phyloP scores from a whole-genome alignment of 345 rosid species.

The Balakata baccata region DNA sequence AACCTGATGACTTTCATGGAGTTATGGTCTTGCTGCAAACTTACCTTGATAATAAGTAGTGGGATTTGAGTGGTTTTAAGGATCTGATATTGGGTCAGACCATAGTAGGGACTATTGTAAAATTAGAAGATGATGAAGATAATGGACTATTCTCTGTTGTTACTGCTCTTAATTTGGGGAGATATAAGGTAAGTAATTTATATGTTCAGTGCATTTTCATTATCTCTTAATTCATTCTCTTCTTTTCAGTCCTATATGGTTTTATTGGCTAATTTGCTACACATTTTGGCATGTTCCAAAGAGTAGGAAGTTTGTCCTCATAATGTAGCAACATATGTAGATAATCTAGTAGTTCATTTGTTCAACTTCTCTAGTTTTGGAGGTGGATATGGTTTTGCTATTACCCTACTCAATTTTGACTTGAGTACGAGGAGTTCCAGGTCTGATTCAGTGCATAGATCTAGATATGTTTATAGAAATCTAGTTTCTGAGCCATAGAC shows the following conservation, averaged over 20 bases:
- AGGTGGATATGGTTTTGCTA: not conserved
- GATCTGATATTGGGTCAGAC: conserved; percentile 79
- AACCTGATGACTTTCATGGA: conserved; percentile 71
- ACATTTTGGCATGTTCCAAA: too few relatives aligned
- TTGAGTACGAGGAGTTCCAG: not conserved
- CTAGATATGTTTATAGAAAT: too few relatives aligned
- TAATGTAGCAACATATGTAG: not conserved
- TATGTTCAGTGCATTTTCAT: not conserved
- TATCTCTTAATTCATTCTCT: too few relatives aligned
- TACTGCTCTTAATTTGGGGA: conserved; percentile 65
- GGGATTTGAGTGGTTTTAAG: conserved; percentile 90
- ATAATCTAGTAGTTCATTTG: not conserved
- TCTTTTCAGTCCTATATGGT: too few relatives aligned
- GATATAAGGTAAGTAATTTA: conserved; percentile 60
- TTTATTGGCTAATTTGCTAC: too few relatives aligned
- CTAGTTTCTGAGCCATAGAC: too few relatives aligned
- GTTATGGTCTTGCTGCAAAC: conserved; percentile 62
- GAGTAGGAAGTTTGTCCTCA: not conserved
- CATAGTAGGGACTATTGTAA: conserved; percentile 83
- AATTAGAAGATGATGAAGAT: conserved; percentile 76
- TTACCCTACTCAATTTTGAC: not conserved
- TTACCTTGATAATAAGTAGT: conserved; percentile 65
- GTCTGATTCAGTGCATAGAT: too few relatives aligned
- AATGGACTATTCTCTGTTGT: conserved; percentile 63
- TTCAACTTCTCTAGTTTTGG: not conserved